Base-by-base conservation (phyloP, 257 asterid species). In the Nicotiana tabacum region DNA sequence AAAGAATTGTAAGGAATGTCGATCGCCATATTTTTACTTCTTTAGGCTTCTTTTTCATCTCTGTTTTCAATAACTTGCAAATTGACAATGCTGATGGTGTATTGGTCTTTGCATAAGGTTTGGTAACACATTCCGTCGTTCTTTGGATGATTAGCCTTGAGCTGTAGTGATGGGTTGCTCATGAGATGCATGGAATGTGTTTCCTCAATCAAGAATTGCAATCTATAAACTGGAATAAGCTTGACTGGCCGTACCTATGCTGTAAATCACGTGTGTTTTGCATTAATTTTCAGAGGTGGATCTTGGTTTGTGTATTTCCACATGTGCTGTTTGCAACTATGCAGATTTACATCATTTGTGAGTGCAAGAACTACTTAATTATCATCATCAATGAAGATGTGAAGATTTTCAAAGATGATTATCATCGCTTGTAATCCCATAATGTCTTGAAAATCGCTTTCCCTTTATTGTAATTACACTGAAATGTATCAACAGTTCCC, bases 111-210 rank as follows among this genome's bases (percentile, higher is more conserved):
- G 13, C 80, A 27, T 27, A 72, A 39, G 60, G 62, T 74, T 74
- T 1, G 24, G 13, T 46, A 16, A 27, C 39, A 24, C 12, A 48
- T 48, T 7, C 43, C 2, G 16, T 74, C 80, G 48, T 39, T 27
- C 80, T 48, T 74, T 24, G 80, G 80, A 76, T 76, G 80, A 46
- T 46, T 16, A 76, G 80, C 62, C 80, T 76, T 27, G 27, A 76
- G 46, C 64, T 13, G 29, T 76, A 76, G 64, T 29, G 10, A 76
- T 51, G 80, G 80, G 80, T 16, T 76, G 80, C 80, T 51, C 24
- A 2, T 29, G 80, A 76, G 64, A 51, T 51, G 29, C 46, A 29
- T 76, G 80, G 62, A 76, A 51, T 51, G 64, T 51, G 64, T 29
- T 76, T 76, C 29, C 13, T 29, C 64, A 51, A 58, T n/a, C 29